A percentile compares a stretch with the other conserved stretches of the same genome.
Conservation (phyloP, 164 flowering plant genomes). For the Liriodendron chinense region DNA sequence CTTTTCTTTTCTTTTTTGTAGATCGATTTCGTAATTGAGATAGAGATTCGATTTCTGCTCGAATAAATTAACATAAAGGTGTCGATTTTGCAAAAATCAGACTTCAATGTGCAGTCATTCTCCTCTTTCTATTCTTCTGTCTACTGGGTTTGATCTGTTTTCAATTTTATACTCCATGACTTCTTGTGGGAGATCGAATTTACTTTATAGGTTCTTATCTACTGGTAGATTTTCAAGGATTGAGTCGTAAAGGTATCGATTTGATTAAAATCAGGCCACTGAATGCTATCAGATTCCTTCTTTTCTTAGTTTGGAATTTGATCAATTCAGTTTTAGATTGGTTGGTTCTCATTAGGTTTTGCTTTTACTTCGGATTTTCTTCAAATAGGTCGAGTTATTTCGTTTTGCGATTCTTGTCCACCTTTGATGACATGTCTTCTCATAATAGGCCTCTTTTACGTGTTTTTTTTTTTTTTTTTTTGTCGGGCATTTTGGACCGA, state of each 20-base stretch:
- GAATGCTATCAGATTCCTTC: no score
- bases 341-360: background rate
- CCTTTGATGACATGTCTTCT: no score
- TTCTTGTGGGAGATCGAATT: slow-evolving; percentile 3
- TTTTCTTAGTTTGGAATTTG: background rate
- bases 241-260: no score
- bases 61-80: background rate
- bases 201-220: background rate
- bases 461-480: no score
- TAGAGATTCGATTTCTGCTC: background rate
- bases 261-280: no score
- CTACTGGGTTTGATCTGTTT: slow-evolving; percentile 1
- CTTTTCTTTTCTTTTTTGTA: no score
- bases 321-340: background rate
- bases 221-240: no score
- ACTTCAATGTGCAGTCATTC: background rate
- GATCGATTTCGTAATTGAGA: background rate
- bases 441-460: no score
- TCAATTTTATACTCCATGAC: background rate
- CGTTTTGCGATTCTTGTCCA: slow-evolving; percentile 9
- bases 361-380: background rate
- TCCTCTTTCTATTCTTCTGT: background rate
- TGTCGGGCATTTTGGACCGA: no score
- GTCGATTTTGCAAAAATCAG: background rate
- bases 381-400: slow-evolving; percentile 23